Conservation (phyloP, 345 rosid species). For the Diplotaxis tenuifolia region DNA sequence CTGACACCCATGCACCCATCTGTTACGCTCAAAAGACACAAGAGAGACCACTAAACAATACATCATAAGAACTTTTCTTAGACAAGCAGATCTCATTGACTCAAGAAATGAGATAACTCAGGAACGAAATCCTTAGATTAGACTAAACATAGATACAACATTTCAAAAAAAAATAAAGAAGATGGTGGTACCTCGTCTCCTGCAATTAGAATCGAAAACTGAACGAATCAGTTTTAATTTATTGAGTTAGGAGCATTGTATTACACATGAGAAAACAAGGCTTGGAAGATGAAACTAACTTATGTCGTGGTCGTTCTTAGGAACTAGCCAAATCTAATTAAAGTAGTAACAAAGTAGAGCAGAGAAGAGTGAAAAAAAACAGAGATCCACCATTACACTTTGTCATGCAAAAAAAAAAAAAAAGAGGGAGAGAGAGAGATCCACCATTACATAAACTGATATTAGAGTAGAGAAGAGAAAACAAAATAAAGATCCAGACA, state of each 20-base stretch:
- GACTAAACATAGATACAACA: slow-evolving; percentile 8
- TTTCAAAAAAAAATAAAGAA: background rate
- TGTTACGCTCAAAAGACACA: slow-evolving; percentile 87
- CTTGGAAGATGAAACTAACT: too few species aligned
- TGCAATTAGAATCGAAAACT: slow-evolving; percentile 41
- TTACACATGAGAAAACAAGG: too few species aligned
- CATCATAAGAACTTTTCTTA: background rate
- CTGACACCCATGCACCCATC: slow-evolving; percentile 92
- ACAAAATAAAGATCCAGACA: too few species aligned
- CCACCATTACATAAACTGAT: too few species aligned
- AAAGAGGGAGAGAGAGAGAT: too few species aligned
- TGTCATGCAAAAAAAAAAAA: too few species aligned
- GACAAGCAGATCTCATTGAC: slow-evolving; percentile 38
- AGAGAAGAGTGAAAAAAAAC: too few species aligned
- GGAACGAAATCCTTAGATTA: slow-evolving; percentile 42
- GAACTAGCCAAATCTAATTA: too few species aligned
- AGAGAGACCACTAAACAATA: slow-evolving; percentile 51
- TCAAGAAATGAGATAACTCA: slow-evolving; percentile 81
- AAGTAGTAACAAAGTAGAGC: too few species aligned
- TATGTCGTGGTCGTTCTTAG: too few species aligned
- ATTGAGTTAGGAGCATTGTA: background rate
- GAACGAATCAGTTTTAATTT: background rate
- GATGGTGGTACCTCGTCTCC: slow-evolving; percentile 71
- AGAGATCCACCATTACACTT: too few species aligned
- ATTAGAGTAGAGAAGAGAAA: too few species aligned